Base-by-base conservation (phyloP, 2,329 filamentous ascomycete species). In the Beauveria rudraprayagi region DNA sequence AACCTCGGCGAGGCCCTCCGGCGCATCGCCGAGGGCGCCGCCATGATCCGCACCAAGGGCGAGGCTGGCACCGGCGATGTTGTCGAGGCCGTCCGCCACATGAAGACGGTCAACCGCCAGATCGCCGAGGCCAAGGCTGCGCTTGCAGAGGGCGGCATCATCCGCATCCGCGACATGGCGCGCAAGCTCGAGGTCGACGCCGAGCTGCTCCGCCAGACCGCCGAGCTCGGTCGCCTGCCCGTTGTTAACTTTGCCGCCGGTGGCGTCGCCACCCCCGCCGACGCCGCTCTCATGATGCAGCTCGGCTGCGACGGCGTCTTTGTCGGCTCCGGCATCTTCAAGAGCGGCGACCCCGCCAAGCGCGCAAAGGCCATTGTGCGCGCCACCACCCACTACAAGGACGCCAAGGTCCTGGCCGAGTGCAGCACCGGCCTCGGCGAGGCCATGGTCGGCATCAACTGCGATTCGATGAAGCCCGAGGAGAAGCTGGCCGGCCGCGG, bases 31-130 rank as follows among this genome's bases (percentile, higher is more conserved):
- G 94, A 97, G 79, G 94, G 94, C 65, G 94, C 94, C 10, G 93
- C 93, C 70, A 97, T 99, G 93, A 97, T 99, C 77, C 88, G 94
- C 69, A 99, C 94, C 66, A 99, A 97, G 82, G 94, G 94, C 66
- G 94, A 99, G 79, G 94, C 94, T 43, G 94, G 94, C 65, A 97
- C 94, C 1, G 94, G 94, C 65, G 94, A 99, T 73, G 91, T 99
- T 57, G 90, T 97, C 69, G 93, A 97, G 80, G 94, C 94, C 22
- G 93, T 97, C 54, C 87, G 89, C 71, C 94, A 99, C 82, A 96
- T 97, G 85, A 90, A 94, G 71, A 91, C 90, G 11, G 89, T 97
- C 65, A 94, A 88, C 72, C 77, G 79, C 24, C 88, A 97, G 70
- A 96, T 97, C 68, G 84, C 87, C 4, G 80, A 84, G 64, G 93